phyloP scores from a whole-genome alignment of 2,329 filamentous ascomycete genomes.

The Penicillium capsulatum region DNA sequence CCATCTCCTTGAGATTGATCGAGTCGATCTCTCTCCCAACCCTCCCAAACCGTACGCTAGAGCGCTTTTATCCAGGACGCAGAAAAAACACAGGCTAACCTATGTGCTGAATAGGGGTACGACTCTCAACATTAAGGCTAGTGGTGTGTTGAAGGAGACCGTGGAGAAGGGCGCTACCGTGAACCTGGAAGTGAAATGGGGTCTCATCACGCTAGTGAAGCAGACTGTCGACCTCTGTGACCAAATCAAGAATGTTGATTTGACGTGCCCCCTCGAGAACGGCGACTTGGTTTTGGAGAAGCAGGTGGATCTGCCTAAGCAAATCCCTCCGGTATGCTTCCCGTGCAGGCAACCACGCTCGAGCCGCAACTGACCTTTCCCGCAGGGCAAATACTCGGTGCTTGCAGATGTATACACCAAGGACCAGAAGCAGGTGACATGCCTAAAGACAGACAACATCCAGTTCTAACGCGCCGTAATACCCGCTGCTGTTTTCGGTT shows the following conservation, averaged over 20 bases:
- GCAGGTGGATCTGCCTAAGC: slow-evolving; percentile 73
- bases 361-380: slow-evolving; percentile 7
- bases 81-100: background rate
- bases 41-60: slow-evolving; percentile 74
- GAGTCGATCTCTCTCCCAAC: slow-evolving; percentile 78
- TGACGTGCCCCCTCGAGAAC: slow-evolving; percentile 82
- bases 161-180: slow-evolving; percentile 79
- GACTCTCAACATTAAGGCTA: slow-evolving; percentile 72
- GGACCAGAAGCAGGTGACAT: slow-evolving; percentile 74
- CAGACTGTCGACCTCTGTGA: slow-evolving; percentile 82
- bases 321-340: slow-evolving; percentile 78
- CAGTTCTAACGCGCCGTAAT: slow-evolving; percentile 25
- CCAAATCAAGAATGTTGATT: slow-evolving; percentile 78
- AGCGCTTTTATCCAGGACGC: background rate
- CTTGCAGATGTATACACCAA: slow-evolving; percentile 76
- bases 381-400: slow-evolving; percentile 83
- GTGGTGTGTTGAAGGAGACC: slow-evolving; percentile 66
- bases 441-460: slow-evolving; percentile 63
- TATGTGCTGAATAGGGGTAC: slow-evolving; percentile 57
- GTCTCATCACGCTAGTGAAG: slow-evolving; percentile 82
- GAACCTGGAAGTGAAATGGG: slow-evolving; percentile 83
- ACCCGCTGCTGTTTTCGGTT: slow-evolving; percentile 1
- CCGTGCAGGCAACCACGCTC: background rate
- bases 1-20: slow-evolving; percentile 71
- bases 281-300: slow-evolving; percentile 71